Base-by-base conservation (phyloP, 2,329 filamentous ascomycete genomes). In the Pseudogymnoascus pannorum region DNA sequence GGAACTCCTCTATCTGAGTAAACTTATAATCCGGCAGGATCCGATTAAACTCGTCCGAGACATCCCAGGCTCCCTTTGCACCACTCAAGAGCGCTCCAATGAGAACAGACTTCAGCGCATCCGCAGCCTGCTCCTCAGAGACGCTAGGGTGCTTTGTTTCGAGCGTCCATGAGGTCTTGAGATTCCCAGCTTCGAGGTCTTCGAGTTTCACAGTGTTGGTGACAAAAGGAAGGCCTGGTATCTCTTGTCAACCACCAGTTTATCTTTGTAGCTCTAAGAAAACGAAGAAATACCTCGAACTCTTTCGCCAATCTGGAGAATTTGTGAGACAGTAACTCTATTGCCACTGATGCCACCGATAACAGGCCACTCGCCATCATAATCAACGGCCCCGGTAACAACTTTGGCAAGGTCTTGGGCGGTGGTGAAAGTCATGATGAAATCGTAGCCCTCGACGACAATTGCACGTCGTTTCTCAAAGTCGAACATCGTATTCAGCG, bases 101-200 rank as follows among this genome's bases (percentile, higher is more conserved):
- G 18, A 76, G 65, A 36, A 79, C 75, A 0, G 65, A 65, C 65
- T 72, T 75, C 8, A 74, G 68, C 22, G 76, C 70, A 1, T 60
- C 65, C 29, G 70, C 68, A 1, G 70, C 67, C 22, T 75, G 57
- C 0, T 78, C 75, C 1, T 68, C 66, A 1, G 73, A 66, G 29
- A 54, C 20, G 7, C 65, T 66, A 14, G 69, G 71, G 60, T 75
- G 75, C 1, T 40, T 63, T 11, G 72, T 66, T 64, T 64, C 18
- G 26, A 77, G 68, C 18, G 69, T 61, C 79, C 80, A 82, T 3
- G 73, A 74, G 0, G 75, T 70, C 12, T 73, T 73, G 2, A 77
- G 64, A 11, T 62, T 61, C 5, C 79, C 80, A 2, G 70, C 74
- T 65, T 77, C 69, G 4, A 85, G 75, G 66, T 85, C 81, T 58